Conservation (phyloP, 352 stramenopile genomes). For the Globisporangium paddicum region DNA sequence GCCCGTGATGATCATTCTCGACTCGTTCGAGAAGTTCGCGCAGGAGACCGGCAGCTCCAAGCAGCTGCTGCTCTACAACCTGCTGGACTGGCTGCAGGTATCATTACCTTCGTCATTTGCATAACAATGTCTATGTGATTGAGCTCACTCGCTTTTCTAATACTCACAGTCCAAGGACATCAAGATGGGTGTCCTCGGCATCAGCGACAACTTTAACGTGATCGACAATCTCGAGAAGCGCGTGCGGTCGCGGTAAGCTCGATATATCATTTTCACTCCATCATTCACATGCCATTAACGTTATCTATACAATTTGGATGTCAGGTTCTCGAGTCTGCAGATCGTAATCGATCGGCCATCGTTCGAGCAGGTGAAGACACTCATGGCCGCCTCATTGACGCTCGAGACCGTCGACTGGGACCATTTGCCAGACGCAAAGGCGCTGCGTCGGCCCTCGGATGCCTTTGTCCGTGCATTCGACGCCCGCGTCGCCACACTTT, state of each 20-base stretch:
- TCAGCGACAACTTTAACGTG: conserved; percentile 79
- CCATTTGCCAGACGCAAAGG: conserved; percentile 3
- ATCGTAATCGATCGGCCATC: conserved; percentile 60
- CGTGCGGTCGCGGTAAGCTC: conserved; percentile 57
- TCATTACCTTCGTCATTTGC: no score
- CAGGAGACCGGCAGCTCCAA: conserved; percentile 53
- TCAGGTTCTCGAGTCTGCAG: conserved; percentile 78
- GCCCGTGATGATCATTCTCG: conserved; percentile 67
- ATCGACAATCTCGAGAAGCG: conserved; percentile 80
- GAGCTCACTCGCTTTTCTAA: no score
- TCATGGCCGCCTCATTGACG: conserved; percentile 37
- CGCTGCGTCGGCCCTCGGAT: conserved; percentile 12
- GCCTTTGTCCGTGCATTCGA: conserved; percentile 43
- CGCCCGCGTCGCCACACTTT: conserved; percentile 28
- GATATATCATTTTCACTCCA: no score
- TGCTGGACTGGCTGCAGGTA: conserved; percentile 82
- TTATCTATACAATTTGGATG: background rate
- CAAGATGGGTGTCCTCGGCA: conserved; percentile 74
- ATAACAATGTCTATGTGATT: no score
- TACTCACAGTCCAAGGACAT: conserved; percentile 69
- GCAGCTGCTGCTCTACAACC: conserved; percentile 80
- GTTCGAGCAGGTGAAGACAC: conserved; percentile 44
- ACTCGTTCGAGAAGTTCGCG: conserved; percentile 77
- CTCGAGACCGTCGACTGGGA: conserved; percentile 32
- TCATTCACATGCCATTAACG: no score